A percentile compares a stretch with the other conserved stretches of the same genome.
Conservation (phyloP, 208 protist species). For the Trypanosoma rangeli region DNA sequence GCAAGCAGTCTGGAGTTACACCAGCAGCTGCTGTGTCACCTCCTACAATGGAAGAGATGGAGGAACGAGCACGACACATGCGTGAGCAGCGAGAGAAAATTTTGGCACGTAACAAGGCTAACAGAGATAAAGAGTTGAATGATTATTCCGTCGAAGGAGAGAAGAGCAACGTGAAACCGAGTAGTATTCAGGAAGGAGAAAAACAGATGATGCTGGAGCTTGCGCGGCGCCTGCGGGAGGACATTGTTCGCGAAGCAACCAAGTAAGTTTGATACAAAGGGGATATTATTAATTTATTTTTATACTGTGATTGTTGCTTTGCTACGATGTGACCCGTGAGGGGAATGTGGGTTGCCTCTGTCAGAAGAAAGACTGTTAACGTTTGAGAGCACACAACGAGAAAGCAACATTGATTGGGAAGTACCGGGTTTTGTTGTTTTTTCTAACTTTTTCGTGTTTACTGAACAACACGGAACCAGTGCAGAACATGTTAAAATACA, state of each 20-base stretch:
- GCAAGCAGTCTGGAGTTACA: neutral
- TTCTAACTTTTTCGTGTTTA: neutral
- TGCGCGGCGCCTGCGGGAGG: conserved; percentile 78
- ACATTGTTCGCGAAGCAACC: conserved; percentile 65
- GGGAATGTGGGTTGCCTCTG: neutral
- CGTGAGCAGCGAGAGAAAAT: conserved; percentile 82
- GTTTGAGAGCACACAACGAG: neutral
- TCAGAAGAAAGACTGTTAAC: neutral
- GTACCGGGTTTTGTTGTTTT: neutral
- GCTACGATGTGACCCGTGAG: neutral
- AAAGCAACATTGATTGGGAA: neutral
- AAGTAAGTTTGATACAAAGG: conserved; percentile 31
- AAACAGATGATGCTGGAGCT: conserved; percentile 81
- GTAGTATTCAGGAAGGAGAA: conserved; percentile 22
- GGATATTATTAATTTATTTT: too few species aligned
- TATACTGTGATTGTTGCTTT: too few species aligned
- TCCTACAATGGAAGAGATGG: conserved; percentile 66
- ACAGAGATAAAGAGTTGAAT: conserved; percentile 66
- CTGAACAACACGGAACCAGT: neutral
- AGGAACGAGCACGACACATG: conserved; percentile 76
- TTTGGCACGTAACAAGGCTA: conserved; percentile 69
- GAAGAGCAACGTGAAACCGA: conserved; percentile 3
- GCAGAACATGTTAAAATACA: neutral
- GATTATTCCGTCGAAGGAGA: conserved; percentile 38
- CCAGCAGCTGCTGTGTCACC: neutral